Percentiles rank a stretch among this genome's conserved stretches.
Evolutionary conservation across 192 early-diverging fungal species (phyloP).

Genomic region (Allomyces arbusculus): DNA sequence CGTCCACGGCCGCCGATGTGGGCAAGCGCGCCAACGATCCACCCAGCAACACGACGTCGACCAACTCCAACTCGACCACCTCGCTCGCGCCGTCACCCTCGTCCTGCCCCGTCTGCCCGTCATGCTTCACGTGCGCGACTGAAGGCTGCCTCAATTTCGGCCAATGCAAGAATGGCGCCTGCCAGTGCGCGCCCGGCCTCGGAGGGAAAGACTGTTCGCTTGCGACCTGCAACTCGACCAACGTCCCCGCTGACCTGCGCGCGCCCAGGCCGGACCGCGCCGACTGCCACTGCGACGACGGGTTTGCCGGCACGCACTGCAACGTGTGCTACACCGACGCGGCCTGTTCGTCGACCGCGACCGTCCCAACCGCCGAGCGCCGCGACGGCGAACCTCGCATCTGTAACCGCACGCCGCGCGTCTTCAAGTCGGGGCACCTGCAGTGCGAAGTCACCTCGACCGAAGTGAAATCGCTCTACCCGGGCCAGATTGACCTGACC

Average conservation of each 20-base stretch:
- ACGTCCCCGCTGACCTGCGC: not conserved
- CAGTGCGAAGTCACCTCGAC: slow-evolving; percentile 16
- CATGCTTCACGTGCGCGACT: not conserved
- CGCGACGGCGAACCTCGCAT: slow-evolving; percentile 15
- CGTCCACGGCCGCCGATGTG: too few species aligned
- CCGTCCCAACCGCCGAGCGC: slow-evolving; percentile 8
- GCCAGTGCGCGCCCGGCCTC: not conserved
- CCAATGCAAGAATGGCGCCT: not conserved
- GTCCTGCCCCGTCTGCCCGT: not conserved
- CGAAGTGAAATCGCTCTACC: slow-evolving; percentile 18
- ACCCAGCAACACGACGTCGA: too few species aligned
- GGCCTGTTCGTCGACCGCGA: slow-evolving; percentile 13
- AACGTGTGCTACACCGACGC: slow-evolving; percentile 21
- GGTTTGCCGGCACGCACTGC: slow-evolving; percentile 36
- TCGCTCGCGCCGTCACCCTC: too few species aligned
- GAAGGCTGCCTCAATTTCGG: not conserved
- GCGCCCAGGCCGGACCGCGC: not conserved
- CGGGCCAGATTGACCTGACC: slow-evolving; percentile 13
- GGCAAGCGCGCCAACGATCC: too few species aligned
- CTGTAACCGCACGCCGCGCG: slow-evolving; percentile 25
- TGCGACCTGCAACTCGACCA: not conserved
- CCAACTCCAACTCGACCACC: too few species aligned
- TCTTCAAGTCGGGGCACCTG: slow-evolving; percentile 16
- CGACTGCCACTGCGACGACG: slow-evolving; percentile 17
- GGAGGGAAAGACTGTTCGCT: not conserved